phyloP scores from a whole-genome alignment of 2,329 filamentous ascomycete genomes.

The Didymosphaeria variabile region DNA sequence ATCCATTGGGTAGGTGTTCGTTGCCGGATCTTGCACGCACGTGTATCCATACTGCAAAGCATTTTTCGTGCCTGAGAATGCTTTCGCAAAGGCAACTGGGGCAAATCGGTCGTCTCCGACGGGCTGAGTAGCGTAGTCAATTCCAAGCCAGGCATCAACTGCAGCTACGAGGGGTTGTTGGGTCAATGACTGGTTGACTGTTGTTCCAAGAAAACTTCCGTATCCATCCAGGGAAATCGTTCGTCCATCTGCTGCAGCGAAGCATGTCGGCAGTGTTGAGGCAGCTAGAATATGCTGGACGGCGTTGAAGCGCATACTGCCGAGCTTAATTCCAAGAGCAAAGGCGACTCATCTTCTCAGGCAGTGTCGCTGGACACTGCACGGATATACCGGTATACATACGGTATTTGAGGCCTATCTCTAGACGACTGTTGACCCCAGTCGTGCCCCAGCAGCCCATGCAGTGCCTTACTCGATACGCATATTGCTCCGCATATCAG shows the following conservation, averaged over 20 bases:
- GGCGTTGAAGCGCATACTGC: neutral
- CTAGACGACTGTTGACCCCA: neutral
- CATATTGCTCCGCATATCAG: neutral
- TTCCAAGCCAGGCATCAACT: slow-evolving; percentile 59
- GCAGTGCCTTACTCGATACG: neutral
- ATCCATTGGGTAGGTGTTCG: slow-evolving; percentile 24
- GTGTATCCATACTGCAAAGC: slow-evolving; percentile 51
- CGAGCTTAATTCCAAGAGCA: neutral
- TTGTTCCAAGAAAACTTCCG: slow-evolving; percentile 50
- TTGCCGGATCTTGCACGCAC: slow-evolving; percentile 56
- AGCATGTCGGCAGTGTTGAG: neutral
- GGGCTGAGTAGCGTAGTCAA: slow-evolving; percentile 55
- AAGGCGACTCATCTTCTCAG: too few species aligned
- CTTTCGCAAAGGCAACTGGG: slow-evolving; percentile 46
- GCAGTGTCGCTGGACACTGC: neutral
- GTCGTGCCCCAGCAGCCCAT: neutral
- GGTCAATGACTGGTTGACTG: slow-evolving; percentile 47
- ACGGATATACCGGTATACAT: neutral
- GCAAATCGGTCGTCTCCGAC: slow-evolving; percentile 51
- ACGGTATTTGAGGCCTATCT: neutral
- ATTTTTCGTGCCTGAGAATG: slow-evolving; percentile 50
- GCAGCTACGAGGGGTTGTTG: slow-evolving; percentile 43
- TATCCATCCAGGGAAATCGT: slow-evolving; percentile 46
- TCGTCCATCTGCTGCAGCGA: neutral
- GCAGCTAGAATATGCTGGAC: neutral